Percentiles rank a stretch among this genome's conserved stretches.
Conservation (phyloP, 2,329 filamentous ascomycete species). For the Fonsecaea nubica region DNA sequence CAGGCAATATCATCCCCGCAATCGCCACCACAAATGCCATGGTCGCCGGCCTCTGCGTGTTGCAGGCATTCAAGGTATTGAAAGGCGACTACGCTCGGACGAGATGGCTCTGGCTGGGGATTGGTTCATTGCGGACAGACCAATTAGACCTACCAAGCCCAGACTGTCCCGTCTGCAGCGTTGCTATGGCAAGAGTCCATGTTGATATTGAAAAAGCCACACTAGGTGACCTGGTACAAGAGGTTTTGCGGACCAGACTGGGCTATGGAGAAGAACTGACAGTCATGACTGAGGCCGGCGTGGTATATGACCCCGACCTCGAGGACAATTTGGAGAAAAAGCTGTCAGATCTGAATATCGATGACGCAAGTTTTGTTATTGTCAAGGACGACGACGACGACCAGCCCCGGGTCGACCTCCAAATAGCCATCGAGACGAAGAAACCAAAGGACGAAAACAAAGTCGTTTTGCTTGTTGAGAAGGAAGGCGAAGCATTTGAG, state of each 20-base stretch:
- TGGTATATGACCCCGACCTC: slow-evolving; percentile 90
- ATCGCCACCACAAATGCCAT: slow-evolving; percentile 99
- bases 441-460: slow-evolving; percentile 47
- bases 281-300: slow-evolving; percentile 73
- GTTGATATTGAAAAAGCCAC: slow-evolving; percentile 76
- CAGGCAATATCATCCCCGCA: slow-evolving; percentile 97
- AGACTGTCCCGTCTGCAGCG: slow-evolving; percentile 81
- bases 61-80: slow-evolving; percentile 91
- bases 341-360: slow-evolving; percentile 77
- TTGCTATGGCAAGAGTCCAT: slow-evolving; percentile 69
- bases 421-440: slow-evolving; percentile 60
- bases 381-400: slow-evolving; percentile 71
- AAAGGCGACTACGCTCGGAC: slow-evolving; percentile 72
- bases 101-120: slow-evolving; percentile 86
- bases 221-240: slow-evolving; percentile 78
- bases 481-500: slow-evolving; percentile 46
- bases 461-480: slow-evolving; percentile 48
- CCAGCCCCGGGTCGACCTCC: slow-evolving; percentile 74
- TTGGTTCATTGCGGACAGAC: slow-evolving; percentile 59
- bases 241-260: slow-evolving; percentile 71
- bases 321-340: slow-evolving; percentile 84
- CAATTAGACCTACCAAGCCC: slow-evolving; percentile 74
- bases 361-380: slow-evolving; percentile 76
- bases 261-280: slow-evolving; percentile 83
- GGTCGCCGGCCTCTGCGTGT: slow-evolving; percentile 87